phyloP scores from a whole-genome alignment of 306 rosid species.

The Prunus kanzakura region DNA sequence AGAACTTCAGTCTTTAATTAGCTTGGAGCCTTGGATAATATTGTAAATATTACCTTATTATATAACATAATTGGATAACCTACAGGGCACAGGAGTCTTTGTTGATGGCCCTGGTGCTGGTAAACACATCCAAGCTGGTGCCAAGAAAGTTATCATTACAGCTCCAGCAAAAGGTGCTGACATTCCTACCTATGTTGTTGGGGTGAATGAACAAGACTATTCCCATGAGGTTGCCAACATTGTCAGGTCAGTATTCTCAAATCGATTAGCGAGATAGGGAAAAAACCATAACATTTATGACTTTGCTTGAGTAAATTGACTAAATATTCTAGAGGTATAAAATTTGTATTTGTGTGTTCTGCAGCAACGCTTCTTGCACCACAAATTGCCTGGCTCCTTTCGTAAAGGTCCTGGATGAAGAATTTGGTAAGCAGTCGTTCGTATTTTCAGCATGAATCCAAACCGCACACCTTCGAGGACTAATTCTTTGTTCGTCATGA shows the following conservation, averaged over 20 bases:
- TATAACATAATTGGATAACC: slow-evolving; percentile 7
- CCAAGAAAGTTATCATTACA: slow-evolving; percentile 94
- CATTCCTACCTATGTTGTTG: slow-evolving; percentile 90
- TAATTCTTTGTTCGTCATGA: not conserved
- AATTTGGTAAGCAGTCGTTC: slow-evolving; percentile 60
- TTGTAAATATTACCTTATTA: not conserved
- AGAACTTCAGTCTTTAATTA: not conserved
- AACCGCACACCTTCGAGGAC: not conserved
- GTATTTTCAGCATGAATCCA: not conserved
- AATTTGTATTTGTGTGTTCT: not conserved
- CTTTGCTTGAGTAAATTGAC: not conserved
- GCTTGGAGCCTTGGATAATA: not conserved
- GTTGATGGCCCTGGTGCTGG: slow-evolving; percentile 99
- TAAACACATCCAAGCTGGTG: slow-evolving; percentile 98
- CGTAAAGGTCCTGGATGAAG: slow-evolving; percentile 87
- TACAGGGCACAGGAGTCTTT: slow-evolving; percentile 98
- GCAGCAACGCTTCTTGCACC: slow-evolving; percentile 97
- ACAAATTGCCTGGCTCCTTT: slow-evolving; percentile 98
- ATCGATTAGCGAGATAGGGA: not conserved
- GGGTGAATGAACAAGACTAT: slow-evolving; percentile 87
- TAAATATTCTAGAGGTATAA: not conserved
- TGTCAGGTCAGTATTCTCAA: slow-evolving; percentile 52
- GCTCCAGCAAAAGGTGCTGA: slow-evolving; percentile 99
- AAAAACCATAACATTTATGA: not conserved
- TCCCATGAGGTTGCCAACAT: slow-evolving; percentile 64